Conservation (phyloP, 78 protist genomes). For the Tieghemostelium lacteum region DNA sequence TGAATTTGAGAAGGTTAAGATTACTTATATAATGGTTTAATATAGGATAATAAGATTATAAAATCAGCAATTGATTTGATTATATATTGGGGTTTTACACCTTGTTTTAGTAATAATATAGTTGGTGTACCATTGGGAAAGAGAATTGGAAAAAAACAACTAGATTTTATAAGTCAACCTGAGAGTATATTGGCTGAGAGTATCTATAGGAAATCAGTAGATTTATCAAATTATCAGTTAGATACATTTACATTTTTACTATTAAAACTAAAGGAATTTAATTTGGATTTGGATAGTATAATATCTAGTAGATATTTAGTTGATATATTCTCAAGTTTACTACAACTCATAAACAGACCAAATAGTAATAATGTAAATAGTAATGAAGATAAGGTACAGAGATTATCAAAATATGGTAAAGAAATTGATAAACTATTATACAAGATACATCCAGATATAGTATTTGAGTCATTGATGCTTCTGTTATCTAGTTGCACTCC, state of each 20-base stretch:
- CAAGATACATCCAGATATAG: conserved; percentile 53
- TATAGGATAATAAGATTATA: conserved; percentile 45
- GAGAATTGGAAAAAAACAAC: conserved; percentile 19
- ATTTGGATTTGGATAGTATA: conserved; percentile 35
- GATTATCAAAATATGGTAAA: conserved; percentile 8
- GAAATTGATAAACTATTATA: conserved; percentile 33
- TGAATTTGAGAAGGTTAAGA: background rate
- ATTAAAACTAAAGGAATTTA: background rate
- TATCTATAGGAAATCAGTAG: background rate
- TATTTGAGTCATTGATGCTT: conserved; percentile 47
- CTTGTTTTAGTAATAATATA: conserved; percentile 11
- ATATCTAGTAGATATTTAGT: conserved; percentile 35
- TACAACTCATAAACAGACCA: conserved; percentile 50
- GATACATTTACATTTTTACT: background rate
- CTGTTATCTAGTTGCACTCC: background rate
- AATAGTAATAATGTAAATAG: too few relatives aligned
- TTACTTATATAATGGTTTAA: background rate
- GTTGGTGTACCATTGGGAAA: conserved; percentile 48
- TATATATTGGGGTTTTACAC: conserved; percentile 53
- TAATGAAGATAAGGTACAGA: too few relatives aligned
- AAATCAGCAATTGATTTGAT: conserved; percentile 50
- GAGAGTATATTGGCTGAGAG: background rate
- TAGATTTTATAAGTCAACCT: background rate
- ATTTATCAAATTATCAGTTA: conserved; percentile 5
- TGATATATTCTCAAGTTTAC: conserved; percentile 38